These are phyloP conservation scores for Glycine soja DNA, from an alignment of 306 rosid genomes.

Conservation along the genomic window DNA sequence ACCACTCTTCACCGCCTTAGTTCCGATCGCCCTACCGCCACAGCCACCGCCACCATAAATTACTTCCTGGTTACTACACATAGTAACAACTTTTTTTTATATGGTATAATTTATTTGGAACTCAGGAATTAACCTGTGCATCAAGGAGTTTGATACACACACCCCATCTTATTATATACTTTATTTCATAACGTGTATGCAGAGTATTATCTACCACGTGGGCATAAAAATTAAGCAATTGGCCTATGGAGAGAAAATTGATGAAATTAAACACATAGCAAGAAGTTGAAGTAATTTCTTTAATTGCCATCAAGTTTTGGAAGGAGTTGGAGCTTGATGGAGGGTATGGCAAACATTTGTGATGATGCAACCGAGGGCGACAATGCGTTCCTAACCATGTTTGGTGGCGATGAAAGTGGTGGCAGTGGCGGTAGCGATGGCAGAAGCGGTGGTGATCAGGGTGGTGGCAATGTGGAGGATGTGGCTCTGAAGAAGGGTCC, in stretches of 20 bases:
- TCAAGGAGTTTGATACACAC: neutral
- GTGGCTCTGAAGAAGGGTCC: constrained; percentile 76
- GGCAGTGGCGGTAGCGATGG: constrained; percentile 4
- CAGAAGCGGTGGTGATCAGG: neutral
- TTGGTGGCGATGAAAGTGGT: neutral
- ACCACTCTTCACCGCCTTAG: constrained; percentile 14
- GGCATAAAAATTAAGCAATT: neutral
- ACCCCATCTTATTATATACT: neutral
- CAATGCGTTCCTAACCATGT: constrained; percentile 30
- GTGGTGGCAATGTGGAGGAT: constrained; percentile 41
- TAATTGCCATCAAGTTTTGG: neutral
- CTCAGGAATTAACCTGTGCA: neutral
- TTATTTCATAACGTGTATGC: neutral
- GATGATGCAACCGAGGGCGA: constrained; percentile 40
- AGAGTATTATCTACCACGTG: neutral
- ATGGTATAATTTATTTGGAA: neutral
- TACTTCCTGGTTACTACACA: neutral
- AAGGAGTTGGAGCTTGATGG: constrained; percentile 17
- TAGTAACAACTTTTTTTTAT: neutral
- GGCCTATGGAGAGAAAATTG: neutral
- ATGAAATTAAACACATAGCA: neutral
- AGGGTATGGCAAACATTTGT: constrained; percentile 21
- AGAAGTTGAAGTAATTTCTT: neutral
- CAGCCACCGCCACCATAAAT: neutral
- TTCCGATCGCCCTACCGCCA: neutral